phyloP scores from a whole-genome alignment of 768 basidiomycete species.

The Dioszegia hungarica region DNA sequence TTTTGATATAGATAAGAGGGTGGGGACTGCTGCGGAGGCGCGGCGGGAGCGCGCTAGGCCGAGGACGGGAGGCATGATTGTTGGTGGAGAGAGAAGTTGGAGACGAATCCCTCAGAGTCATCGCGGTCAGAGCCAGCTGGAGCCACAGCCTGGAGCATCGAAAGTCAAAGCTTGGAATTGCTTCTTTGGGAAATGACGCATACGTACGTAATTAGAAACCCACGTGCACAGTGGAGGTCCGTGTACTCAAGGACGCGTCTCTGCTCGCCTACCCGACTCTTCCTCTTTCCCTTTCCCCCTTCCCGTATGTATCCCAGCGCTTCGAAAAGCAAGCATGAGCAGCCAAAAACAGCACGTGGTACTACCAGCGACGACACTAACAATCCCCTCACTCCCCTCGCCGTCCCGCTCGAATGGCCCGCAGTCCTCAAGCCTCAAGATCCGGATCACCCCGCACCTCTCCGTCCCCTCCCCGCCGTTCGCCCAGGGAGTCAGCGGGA shows the following conservation, averaged over 20 bases:
- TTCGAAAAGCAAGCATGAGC: not conserved
- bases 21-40: conserved; percentile 21
- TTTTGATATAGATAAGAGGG: conserved; percentile 32
- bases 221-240: too few species aligned
- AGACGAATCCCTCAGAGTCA: too few species aligned
- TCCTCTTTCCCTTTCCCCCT: conserved; percentile 2
- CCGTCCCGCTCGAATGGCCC: not conserved
- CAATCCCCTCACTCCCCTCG: not conserved
- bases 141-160: too few species aligned
- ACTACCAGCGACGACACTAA: not conserved
- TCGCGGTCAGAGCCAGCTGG: too few species aligned
- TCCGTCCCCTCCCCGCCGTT: conserved; percentile 15
- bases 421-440: conserved; percentile 9
- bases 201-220: too few species aligned
- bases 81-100: not conserved
- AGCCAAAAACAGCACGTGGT: not conserved
- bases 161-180: not conserved
- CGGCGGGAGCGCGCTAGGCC: not conserved
- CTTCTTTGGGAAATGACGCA: conserved; percentile 4
- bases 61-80: conserved; percentile 8
- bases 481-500: conserved; percentile 5
- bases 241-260: too few species aligned
- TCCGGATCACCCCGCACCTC: conserved; percentile 18
- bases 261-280: not conserved
- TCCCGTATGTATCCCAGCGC: not conserved